phyloP scores from a whole-genome alignment of 495 filamentous ascomycete species.

The Opeltia flavorubescens region DNA sequence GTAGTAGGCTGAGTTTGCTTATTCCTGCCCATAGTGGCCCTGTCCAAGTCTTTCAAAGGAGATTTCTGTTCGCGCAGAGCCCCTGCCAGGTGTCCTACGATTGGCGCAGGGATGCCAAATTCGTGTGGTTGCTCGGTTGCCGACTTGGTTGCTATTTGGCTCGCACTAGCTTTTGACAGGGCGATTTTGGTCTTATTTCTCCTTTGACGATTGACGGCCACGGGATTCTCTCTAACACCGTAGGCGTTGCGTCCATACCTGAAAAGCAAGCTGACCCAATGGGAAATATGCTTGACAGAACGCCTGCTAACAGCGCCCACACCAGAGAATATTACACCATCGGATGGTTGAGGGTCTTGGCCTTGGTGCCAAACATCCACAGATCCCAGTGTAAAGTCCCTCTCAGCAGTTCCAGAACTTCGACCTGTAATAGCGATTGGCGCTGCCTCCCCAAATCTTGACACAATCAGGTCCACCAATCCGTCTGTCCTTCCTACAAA shows the following conservation, averaged over 20 bases:
- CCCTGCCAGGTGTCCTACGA: constrained; percentile 1
- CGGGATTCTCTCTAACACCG: constrained; percentile 63
- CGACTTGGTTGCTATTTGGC: not conserved
- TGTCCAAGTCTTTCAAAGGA: not conserved
- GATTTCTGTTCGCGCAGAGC: not conserved
- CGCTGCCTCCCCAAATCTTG: constrained; percentile 55
- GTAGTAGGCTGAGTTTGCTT: not conserved
- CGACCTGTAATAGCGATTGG: constrained; percentile 2
- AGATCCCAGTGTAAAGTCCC: not conserved
- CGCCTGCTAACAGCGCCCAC: constrained; percentile 49
- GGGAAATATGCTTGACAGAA: constrained; percentile 51
- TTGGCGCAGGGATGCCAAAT: constrained; percentile 11
- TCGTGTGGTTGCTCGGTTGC: not conserved
- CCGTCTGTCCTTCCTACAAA: constrained; percentile 51
- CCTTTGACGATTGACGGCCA: constrained; percentile 35
- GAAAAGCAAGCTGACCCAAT: constrained; percentile 78
- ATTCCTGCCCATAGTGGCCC: not conserved
- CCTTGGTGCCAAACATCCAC: not conserved
- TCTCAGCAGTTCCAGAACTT: constrained; percentile 1
- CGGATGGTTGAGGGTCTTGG: constrained; percentile 32
- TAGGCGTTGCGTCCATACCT: constrained; percentile 64
- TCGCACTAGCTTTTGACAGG: not conserved
- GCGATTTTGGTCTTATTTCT: constrained; percentile 16
- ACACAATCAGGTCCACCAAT: constrained; percentile 72
- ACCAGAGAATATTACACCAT: constrained; percentile 76